Evolutionary conservation across 768 basidiomycete genomes (phyloP).

Genomic region (Coprinopsis cinerea): DNA sequence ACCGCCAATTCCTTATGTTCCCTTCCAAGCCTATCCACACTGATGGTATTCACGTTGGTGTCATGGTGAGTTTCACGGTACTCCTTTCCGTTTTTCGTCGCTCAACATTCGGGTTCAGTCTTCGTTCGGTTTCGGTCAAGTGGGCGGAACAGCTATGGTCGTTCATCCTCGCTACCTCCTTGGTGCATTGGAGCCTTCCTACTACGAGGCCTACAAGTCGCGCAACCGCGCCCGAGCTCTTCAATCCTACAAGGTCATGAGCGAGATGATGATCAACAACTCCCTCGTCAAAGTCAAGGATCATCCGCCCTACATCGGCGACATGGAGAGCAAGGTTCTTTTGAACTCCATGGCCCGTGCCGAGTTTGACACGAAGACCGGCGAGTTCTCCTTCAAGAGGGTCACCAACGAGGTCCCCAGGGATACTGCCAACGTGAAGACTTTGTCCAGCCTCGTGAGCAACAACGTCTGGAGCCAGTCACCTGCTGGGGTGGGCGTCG

Average conservation of each 20-base stretch:
- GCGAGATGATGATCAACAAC: conserved; percentile 92
- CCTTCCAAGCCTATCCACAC: conserved; percentile 95
- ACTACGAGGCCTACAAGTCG: conserved; percentile 70
- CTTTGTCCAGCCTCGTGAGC: conserved; percentile 50
- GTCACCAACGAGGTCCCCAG: conserved; percentile 45
- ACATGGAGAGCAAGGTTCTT: conserved; percentile 81
- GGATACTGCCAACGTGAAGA: conserved; percentile 64
- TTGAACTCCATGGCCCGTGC: conserved; percentile 93
- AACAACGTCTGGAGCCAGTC: conserved; percentile 29
- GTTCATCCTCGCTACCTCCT: conserved; percentile 90
- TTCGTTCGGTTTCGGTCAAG: conserved; percentile 98
- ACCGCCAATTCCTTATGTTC: conserved; percentile 91
- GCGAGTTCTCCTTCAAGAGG: conserved; percentile 78
- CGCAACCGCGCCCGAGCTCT: conserved; percentile 62
- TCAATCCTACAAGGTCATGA: conserved; percentile 85
- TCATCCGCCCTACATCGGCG: conserved; percentile 77
- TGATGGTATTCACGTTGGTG: conserved; percentile 82
- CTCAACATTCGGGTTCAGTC: conserved; percentile 28
- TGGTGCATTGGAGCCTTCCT: conserved; percentile 72
- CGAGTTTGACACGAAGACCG: conserved; percentile 72
- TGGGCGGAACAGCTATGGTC: conserved; percentile 86
- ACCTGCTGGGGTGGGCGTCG: conserved; percentile 78
- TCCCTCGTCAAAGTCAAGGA: conserved; percentile 94
- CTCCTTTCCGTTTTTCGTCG: neutral
- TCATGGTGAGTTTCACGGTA: conserved; percentile 53